Evolutionary conservation across 129 eudicot species (phyloP).

Genomic region (Artemisia argyi): DNA sequence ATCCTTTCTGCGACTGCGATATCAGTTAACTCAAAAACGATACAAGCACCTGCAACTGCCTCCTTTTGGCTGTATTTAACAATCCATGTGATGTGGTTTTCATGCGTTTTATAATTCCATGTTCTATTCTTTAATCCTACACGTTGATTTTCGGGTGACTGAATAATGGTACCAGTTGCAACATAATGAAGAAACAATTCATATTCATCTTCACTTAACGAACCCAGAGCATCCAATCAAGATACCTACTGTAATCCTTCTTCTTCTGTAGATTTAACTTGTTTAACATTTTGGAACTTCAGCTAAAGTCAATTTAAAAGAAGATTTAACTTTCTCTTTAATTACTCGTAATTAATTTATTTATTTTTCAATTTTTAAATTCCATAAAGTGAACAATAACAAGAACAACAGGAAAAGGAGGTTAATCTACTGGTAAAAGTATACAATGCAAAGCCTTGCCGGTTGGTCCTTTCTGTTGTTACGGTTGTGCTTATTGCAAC

Average conservation of each 20-base stretch:
- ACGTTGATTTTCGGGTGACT: constrained; percentile 23
- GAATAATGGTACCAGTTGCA: constrained; percentile 54
- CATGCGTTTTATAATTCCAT: constrained; percentile 17
- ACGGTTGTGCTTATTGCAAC: too few relatives aligned
- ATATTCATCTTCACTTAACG: constrained; percentile 44
- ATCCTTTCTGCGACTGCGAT: constrained; percentile 47
- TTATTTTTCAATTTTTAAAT: too few relatives aligned
- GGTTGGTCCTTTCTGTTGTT: too few relatives aligned
- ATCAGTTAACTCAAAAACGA: constrained; percentile 59
- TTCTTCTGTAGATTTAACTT: too few relatives aligned
- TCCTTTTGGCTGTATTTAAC: constrained; percentile 40
- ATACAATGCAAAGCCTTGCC: too few relatives aligned
- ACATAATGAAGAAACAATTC: constrained; percentile 68
- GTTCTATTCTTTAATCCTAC: constrained; percentile 35
- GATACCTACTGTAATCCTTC: constrained; percentile 59
- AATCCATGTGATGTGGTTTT: background rate
- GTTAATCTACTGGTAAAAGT: too few relatives aligned
- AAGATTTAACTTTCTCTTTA: too few relatives aligned
- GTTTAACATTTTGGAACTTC: too few relatives aligned
- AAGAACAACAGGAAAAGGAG: too few relatives aligned
- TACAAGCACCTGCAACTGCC: constrained; percentile 53
- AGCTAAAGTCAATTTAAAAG: too few relatives aligned
- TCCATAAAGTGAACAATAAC: too few relatives aligned
- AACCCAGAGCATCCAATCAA: constrained; percentile 42
- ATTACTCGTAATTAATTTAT: too few relatives aligned